phyloP scores from a whole-genome alignment of 495 filamentous ascomycete genomes.

The Podospora anserina region DNA sequence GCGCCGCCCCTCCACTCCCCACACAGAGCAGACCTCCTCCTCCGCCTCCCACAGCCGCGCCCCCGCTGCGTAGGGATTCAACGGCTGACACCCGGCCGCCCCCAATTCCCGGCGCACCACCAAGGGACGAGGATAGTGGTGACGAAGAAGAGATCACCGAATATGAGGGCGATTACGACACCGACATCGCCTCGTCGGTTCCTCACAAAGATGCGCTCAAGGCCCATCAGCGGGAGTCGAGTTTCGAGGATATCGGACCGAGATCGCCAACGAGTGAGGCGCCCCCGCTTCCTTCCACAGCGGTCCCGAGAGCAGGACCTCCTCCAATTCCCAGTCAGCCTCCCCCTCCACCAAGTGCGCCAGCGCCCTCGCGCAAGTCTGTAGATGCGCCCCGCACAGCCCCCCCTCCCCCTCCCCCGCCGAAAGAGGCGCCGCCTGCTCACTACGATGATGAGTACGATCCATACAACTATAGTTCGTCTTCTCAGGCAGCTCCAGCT shows the following conservation, averaged over 20 bases:
- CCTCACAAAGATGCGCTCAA: conserved; percentile 90
- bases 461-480: conserved; percentile 62
- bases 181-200: conserved; percentile 87
- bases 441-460: conserved; percentile 66
- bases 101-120: conserved; percentile 26
- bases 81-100: conserved; percentile 51
- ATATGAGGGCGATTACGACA: conserved; percentile 98
- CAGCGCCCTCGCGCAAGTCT: conserved; percentile 39
- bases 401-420: conserved; percentile 59
- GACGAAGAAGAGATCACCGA: conserved; percentile 82
- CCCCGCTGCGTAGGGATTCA: conserved; percentile 53
- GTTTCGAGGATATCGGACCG: conserved; percentile 53
- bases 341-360: conserved; percentile 45
- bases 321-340: conserved; percentile 58
- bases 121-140: conserved; percentile 46
- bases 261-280: conserved; percentile 47
- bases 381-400: conserved; percentile 55
- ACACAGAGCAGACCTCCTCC: conserved; percentile 67
- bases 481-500: conserved; percentile 32
- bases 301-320: conserved; percentile 48
- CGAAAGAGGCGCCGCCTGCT: conserved; percentile 39
- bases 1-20: conserved; percentile 48
- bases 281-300: conserved; percentile 45
- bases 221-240: conserved; percentile 72
- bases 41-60: conserved; percentile 65